Base-by-base conservation (phyloP, 768 basidiomycete genomes). In the Xerocomus brunneocitrinus region DNA sequence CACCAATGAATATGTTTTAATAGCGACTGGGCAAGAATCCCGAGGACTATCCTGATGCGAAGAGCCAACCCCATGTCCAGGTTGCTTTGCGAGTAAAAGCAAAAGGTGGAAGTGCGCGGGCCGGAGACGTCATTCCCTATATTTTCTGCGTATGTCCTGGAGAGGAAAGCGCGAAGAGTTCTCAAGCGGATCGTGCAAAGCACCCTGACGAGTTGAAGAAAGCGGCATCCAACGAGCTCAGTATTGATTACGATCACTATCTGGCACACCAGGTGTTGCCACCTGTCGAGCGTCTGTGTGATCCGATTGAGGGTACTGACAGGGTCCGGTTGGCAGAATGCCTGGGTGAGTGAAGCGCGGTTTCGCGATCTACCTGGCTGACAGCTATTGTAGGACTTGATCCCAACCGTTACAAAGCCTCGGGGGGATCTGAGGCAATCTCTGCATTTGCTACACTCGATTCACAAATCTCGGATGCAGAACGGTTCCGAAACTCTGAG, bases 11-110 rank as follows among this genome's bases (percentile, higher is more conserved):
- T 1, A 27, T 8, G 34, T 30, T 46, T 30, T 32, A 25, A 24
- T 64, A 97, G 93, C 89, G 97, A 50, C 77, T 99, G 50, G 91
- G 97, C 13, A 98, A 98, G 75, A 91, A 91, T 57, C 95, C 95
- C 0, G 90, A 95, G 61, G 95, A 97, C 62, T 99, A 98, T 65
- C 95, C 95, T 0, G 95, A 98, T 66, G 89, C 83, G 7, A 98
- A 98, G 71, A 84, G 77, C 36, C 95, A 95, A 62, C 97, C 97
- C 2, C 97, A 99, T 63, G 95, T 98, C 1, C 94, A 97, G 63
- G 97, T 99, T 16, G 95, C 95, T 0, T 73, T 97, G 46, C 80
- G 90, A 36, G 81, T 95, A 85, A 95, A 94, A 71, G 77, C 82
- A 5, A 88, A 82, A 58, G 92, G 94, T 31, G 83, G 80, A 6